Conservation (phyloP, 1,284 basidiomycete genomes). For the Sporisorium sorghi region DNA sequence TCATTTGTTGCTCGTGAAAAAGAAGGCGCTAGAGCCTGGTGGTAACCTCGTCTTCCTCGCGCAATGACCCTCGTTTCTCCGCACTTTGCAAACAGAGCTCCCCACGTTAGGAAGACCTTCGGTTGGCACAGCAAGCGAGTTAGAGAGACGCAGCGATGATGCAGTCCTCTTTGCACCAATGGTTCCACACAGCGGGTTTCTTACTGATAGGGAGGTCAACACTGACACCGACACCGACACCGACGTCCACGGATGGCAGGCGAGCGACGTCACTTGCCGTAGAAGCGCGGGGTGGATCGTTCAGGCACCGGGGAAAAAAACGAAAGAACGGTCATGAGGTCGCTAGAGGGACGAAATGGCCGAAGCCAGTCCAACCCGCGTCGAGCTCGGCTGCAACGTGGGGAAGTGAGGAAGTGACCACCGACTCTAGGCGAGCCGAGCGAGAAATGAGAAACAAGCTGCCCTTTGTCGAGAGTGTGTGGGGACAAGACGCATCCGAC, state of each 20-base stretch:
- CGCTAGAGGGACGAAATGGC: neutral
- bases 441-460: neutral
- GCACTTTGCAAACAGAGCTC: neutral
- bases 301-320: slow-evolving; percentile 7
- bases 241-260: neutral
- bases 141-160: neutral
- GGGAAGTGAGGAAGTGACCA: too few relatives aligned
- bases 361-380: neutral
- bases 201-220: too few relatives aligned
- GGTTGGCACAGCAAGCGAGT: neutral
- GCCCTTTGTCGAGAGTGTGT: too few relatives aligned
- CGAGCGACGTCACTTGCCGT: neutral
- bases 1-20: slow-evolving; percentile 7
- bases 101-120: neutral
- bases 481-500: too few relatives aligned
- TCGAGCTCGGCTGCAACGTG: neutral
- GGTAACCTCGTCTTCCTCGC: neutral
- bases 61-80: neutral
- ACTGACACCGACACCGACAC: too few relatives aligned
- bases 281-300: neutral
- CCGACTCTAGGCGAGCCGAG: neutral
- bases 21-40: neutral
- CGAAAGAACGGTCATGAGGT: neutral
- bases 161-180: too few relatives aligned
- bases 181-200: too few relatives aligned